Percentiles rank a stretch among this genome's conserved stretches.
Evolutionary conservation across 2,329 filamentous ascomycete genomes (phyloP).

Genomic region (Aspergillus amoenus): DNA sequence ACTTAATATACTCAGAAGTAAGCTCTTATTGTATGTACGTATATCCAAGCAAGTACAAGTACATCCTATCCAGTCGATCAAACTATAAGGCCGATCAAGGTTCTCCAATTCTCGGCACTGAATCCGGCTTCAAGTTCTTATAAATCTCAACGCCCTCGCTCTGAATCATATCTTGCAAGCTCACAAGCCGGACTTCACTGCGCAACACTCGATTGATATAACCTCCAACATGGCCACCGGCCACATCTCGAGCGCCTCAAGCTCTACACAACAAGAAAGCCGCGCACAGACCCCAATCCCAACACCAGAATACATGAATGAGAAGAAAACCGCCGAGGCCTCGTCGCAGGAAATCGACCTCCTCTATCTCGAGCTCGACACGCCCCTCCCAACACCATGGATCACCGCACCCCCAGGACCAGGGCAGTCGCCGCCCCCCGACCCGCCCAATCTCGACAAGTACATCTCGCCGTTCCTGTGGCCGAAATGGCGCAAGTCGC

Average conservation of each 20-base stretch:
- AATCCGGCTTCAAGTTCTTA: neutral
- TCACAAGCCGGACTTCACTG: neutral
- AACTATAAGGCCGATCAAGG: neutral
- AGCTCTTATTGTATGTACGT: no score
- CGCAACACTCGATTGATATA: neutral
- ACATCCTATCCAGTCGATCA: no score
- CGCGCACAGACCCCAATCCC: neutral
- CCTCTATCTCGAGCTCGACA: slow-evolving; percentile 64
- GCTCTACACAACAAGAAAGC: neutral
- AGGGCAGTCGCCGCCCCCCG: slow-evolving; percentile 47
- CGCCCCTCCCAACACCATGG: slow-evolving; percentile 51
- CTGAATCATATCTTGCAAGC: neutral
- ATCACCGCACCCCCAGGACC: slow-evolving; percentile 30
- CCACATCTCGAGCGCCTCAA: slow-evolving; percentile 2
- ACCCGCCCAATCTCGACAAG: slow-evolving; percentile 63
- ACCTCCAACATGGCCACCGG: neutral
- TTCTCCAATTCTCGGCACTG: neutral
- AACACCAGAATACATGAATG: neutral
- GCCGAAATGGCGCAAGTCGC: slow-evolving; percentile 66
- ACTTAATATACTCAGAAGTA: no score
- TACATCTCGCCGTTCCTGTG: slow-evolving; percentile 73
- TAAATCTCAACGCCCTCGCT: neutral
- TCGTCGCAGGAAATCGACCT: slow-evolving; percentile 48
- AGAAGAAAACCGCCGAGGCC: neutral
- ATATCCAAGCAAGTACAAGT: no score